These are phyloP conservation scores for Nepenthes mirabilis DNA, from an alignment of 148 eudicot species.

Conservation along the genomic window DNA sequence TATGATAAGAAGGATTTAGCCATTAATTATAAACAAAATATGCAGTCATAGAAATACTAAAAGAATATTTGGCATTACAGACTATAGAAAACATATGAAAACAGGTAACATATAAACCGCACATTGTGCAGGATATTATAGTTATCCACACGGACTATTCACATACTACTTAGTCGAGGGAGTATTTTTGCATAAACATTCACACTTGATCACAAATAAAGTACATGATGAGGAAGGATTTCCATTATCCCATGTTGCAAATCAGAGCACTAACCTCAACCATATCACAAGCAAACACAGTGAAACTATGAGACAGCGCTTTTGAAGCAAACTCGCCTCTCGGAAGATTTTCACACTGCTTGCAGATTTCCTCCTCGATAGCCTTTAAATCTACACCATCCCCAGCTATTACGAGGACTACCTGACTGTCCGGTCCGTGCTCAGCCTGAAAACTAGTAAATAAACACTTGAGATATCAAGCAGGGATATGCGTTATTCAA, in stretches of 20 bases:
- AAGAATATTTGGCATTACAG: no score
- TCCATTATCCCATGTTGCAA: not conserved
- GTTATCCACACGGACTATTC: no score
- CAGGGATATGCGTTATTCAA: not conserved
- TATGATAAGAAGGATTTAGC: slow-evolving; percentile 6
- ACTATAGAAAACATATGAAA: no score
- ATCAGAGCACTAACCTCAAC: slow-evolving; percentile 61
- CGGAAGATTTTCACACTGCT: slow-evolving; percentile 83
- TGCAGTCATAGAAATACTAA: no score
- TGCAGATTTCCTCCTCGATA: slow-evolving; percentile 63
- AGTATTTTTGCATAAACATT: no score
- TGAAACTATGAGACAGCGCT: slow-evolving; percentile 85
- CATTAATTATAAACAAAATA: not conserved
- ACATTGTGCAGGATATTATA: no score
- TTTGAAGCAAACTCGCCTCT: slow-evolving; percentile 79
- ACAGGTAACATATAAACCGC: no score
- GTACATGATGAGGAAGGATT: not conserved
- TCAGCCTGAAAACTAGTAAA: slow-evolving; percentile 61
- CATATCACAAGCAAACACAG: slow-evolving; percentile 75
- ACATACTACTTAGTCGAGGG: no score
- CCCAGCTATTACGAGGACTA: slow-evolving; percentile 87
- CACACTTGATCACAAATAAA: not conserved
- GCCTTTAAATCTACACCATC: slow-evolving; percentile 58
- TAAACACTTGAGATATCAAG: slow-evolving; percentile 4
- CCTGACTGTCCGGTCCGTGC: slow-evolving; percentile 99